Percentiles rank a stretch among this genome's conserved stretches.
Evolutionary conservation across 495 filamentous ascomycete genomes (phyloP).

Genomic region (Pyronema domesticum): DNA sequence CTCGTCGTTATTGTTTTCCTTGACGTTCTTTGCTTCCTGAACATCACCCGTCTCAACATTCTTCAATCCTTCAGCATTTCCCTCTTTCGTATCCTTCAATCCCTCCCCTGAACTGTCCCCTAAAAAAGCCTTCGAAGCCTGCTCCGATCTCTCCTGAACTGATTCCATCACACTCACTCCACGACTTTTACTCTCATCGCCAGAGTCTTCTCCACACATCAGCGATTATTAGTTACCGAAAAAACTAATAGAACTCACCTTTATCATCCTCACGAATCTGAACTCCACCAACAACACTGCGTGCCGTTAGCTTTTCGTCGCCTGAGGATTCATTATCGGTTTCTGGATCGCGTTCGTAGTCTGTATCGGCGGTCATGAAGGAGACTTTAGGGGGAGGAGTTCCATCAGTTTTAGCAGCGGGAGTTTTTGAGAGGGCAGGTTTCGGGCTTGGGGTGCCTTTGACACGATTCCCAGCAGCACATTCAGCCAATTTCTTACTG

Average conservation of each 20-base stretch:
- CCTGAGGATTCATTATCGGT: not conserved
- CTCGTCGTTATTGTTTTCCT: no score
- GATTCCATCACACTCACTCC: no score
- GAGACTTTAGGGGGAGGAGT: no score
- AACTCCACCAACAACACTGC: slow-evolving; percentile 1
- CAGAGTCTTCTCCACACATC: not conserved
- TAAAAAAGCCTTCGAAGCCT: no score
- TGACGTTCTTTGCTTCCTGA: not conserved
- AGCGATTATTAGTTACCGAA: not conserved
- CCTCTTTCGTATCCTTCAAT: not conserved
- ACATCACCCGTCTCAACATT: not conserved
- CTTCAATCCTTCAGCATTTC: not conserved
- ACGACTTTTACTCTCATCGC: no score
- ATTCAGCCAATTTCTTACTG: not conserved
- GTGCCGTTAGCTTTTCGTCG: not conserved
- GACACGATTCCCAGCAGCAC: not conserved
- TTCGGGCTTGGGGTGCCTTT: not conserved
- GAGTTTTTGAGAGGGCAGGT: not conserved
- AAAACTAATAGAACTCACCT: not conserved
- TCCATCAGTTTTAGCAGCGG: no score
- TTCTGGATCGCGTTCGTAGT: no score
- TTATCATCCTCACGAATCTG: slow-evolving; percentile 1
- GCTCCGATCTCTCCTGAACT: no score
- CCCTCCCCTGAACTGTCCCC: no score
- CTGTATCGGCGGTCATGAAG: no score